A percentile compares a stretch with the other conserved stretches of the same genome.
These are phyloP conservation scores for Fagopyrum homotropicum DNA, from an alignment of 148 eudicot species.

Conservation along the genomic window DNA sequence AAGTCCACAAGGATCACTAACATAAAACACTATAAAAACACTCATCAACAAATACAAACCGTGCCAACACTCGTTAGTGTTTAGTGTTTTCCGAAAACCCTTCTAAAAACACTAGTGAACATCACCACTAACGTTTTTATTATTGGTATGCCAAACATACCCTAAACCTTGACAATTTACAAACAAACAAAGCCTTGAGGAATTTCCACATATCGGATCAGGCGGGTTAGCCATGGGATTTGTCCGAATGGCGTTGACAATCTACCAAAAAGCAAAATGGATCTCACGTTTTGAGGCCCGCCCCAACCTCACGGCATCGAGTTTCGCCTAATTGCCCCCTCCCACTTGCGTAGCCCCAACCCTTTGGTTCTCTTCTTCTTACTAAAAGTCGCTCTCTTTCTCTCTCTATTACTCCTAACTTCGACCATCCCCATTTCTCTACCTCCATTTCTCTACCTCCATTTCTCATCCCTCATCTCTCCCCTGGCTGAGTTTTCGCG, in stretches of 20 bases:
- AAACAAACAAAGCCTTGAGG: no score
- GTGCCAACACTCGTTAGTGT: no score
- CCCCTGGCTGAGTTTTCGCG: background rate
- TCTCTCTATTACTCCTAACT: background rate
- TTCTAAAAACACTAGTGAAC: no score
- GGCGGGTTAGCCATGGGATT: background rate
- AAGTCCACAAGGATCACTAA: no score
- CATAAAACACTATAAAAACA: no score
- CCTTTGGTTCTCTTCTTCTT: background rate
- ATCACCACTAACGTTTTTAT: no score
- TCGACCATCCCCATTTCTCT: background rate
- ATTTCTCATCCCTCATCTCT: background rate
- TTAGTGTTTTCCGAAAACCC: no score
- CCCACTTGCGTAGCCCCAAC: background rate
- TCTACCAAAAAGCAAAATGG: background rate
- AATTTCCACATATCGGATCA: background rate
- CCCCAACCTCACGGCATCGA: background rate
- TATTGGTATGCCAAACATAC: no score
- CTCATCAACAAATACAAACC: no score
- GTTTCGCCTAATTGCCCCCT: background rate
- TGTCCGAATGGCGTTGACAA: background rate
- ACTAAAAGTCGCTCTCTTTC: conserved; percentile 5
- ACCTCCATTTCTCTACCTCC: background rate
- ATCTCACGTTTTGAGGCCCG: conserved; percentile 3
- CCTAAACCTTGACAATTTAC: no score